phyloP scores from a whole-genome alignment of 2,329 filamentous ascomycete species.

The Rugonectria rugulosa region DNA sequence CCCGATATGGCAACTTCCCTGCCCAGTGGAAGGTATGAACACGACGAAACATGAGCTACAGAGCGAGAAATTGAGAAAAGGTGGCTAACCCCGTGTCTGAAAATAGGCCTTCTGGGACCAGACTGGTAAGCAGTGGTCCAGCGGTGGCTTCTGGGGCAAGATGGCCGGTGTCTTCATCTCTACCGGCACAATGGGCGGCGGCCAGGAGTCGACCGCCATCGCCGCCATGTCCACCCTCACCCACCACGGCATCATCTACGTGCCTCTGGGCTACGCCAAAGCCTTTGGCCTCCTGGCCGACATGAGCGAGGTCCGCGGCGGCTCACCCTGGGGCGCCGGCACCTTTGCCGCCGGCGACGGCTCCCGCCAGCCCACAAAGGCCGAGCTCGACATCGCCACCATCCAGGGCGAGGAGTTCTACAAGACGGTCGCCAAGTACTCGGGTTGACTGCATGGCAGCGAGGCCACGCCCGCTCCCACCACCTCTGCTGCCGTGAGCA shows the following conservation, averaged over 20 bases:
- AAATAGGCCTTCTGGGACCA: constrained; percentile 80
- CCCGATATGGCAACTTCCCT: constrained; percentile 96
- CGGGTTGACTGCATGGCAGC: constrained; percentile 80
- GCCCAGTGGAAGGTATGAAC: constrained; percentile 81
- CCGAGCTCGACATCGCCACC: constrained; percentile 81
- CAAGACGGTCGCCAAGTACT: constrained; percentile 73
- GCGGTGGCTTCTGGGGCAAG: constrained; percentile 84
- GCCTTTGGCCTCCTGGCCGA: constrained; percentile 75
- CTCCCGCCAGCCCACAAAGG: constrained; percentile 77
- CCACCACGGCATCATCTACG: constrained; percentile 95
- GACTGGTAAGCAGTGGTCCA: constrained; percentile 84
- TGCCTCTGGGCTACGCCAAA: constrained; percentile 92
- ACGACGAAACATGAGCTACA: no score
- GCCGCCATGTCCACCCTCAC: constrained; percentile 82
- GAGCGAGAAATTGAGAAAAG: background rate
- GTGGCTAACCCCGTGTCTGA: background rate
- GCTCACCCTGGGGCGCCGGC: constrained; percentile 91
- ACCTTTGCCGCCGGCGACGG: constrained; percentile 85
- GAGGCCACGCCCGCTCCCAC: constrained; percentile 37
- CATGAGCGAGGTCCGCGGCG: constrained; percentile 82
- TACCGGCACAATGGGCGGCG: constrained; percentile 84
- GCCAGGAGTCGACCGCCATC: constrained; percentile 89
- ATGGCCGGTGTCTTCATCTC: constrained; percentile 90
- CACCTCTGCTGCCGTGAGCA: constrained; percentile 35
- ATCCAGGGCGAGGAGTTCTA: constrained; percentile 90